Base-by-base conservation (phyloP, 495 filamentous ascomycete genomes). In the Staphylotrichum tortipilum region DNA sequence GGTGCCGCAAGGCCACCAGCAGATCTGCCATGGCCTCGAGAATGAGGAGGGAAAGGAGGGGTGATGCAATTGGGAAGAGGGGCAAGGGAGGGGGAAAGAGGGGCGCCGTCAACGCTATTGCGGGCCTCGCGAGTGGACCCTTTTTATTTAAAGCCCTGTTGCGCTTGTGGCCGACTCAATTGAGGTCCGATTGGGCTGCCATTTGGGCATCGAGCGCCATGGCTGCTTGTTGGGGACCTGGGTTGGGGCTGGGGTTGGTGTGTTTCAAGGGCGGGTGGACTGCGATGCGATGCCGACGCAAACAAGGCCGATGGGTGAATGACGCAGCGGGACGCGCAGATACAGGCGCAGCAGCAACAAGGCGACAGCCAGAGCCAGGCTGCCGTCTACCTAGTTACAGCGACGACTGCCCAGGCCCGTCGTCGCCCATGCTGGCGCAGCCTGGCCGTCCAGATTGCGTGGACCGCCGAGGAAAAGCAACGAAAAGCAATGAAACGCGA, bases 151-250 rank as follows among this genome's bases (percentile, higher is more conserved):
- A 40, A 24, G 36, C 43, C 30, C 36, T 47, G 33, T 36, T 24
- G 44, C 22, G 34, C 26, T 10, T 28, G 26, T n/a, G 10, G 26
- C 26, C 26, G 10, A 28, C 49, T 56, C 55, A 54, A 58, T 60
- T 56, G 57, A 60, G 43, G 37, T 40, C 47, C 61, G 56, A 58
- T 63, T 61, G 61, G 61, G 61, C 58, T 49, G 28, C 61, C 44
- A 58, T 43, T 61, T 56, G 58, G 61, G 61, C 61, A 60, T 36
- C 55, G 56, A 63, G 26, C n/a, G n/a, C n/a, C n/a, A n/a, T n/a
- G n/a, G n/a, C n/a, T n/a, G n/a, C n/a, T n/a, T n/a, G 34, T 28
- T 33, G 12, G n/a, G 12, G 11, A 9, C 17, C 18, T 15, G 21
- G n/a, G n/a, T n/a, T n/a, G n/a, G n/a, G n/a, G n/a, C n/a, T n/a